phyloP scores from a whole-genome alignment of 2,329 filamentous ascomycete genomes.

The Talaromyces islandicus region DNA sequence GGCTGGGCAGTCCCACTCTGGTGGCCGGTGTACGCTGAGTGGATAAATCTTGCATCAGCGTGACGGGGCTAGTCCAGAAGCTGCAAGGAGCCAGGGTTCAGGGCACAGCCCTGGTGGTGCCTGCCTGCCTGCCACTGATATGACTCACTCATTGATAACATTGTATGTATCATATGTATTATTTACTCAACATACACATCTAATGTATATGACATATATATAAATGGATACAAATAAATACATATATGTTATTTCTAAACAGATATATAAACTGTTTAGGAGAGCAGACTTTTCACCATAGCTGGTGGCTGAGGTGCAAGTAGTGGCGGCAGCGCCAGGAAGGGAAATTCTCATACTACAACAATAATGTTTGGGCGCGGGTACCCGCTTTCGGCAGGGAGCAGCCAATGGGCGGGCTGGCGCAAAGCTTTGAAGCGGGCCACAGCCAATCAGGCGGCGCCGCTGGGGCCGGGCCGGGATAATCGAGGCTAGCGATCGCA shows the following conservation, averaged over 20 bases:
- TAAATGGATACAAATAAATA: neutral
- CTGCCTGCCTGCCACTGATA: neutral
- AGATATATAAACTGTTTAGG: no score
- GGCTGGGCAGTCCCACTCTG: neutral
- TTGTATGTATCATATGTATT: neutral
- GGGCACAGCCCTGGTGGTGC: constrained; percentile 18
- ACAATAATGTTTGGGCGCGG: neutral
- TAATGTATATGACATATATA: no score
- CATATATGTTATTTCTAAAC: neutral
- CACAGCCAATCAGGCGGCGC: constrained; percentile 23
- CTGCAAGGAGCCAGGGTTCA: constrained; percentile 22
- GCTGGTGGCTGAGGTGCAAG: neutral
- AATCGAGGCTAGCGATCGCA: constrained; percentile 27
- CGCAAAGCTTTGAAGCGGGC: constrained; percentile 19
- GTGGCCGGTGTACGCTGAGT: neutral
- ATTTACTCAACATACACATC: no score
- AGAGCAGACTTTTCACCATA: no score
- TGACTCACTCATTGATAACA: neutral
- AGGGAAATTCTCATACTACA: neutral
- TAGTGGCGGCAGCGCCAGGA: neutral
- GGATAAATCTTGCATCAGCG: constrained; percentile 17
- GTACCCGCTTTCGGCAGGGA: constrained; percentile 17
- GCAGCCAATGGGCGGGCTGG: constrained; percentile 19
- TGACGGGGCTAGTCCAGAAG: constrained; percentile 16
- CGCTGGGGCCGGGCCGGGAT: constrained; percentile 28